Percentiles rank a stretch among this genome's conserved stretches.
Conservation (phyloP, 1,284 basidiomycete species). For the Schizophyllum commune region DNA sequence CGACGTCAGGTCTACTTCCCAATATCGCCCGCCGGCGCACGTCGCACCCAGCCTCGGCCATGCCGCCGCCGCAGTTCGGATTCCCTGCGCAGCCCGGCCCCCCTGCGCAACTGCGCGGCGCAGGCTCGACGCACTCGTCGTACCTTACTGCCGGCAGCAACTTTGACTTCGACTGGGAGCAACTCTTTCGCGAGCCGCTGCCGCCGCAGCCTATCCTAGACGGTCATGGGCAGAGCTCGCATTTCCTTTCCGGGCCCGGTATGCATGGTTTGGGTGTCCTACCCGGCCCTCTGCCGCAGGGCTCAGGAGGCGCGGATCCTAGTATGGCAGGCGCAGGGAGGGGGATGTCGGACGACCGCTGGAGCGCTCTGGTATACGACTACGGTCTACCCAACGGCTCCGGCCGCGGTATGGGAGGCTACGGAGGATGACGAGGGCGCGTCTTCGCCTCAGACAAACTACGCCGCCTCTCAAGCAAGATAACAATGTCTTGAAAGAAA, state of each 20-base stretch:
- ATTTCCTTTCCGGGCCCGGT: background rate
- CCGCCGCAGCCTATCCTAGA: slow-evolving; percentile 7
- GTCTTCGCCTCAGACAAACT: too few species aligned
- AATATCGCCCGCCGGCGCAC: slow-evolving; percentile 2
- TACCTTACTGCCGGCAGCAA: background rate
- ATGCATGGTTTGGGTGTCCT: background rate
- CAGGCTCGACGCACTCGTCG: background rate
- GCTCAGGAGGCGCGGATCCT: background rate
- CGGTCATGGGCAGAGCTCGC: too few species aligned
- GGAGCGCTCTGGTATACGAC: background rate
- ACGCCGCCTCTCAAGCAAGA: too few species aligned
- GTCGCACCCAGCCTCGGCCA: slow-evolving; percentile 3
- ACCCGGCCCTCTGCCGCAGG: background rate
- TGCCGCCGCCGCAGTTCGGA: slow-evolving; percentile 1
- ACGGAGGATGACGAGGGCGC: background rate
- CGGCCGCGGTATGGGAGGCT: background rate
- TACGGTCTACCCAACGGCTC: background rate
- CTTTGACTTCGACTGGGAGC: slow-evolving; percentile 22
- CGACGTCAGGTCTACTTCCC: slow-evolving; percentile 2
- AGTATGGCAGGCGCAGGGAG: too few species aligned
- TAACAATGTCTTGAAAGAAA: too few species aligned
- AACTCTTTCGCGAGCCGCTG: slow-evolving; percentile 29
- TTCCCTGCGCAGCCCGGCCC: background rate
- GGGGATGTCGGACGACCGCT: background rate
- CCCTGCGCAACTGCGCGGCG: background rate